A percentile compares a stretch with the other conserved stretches of the same genome.
Conservation (phyloP, 495 filamentous ascomycete species). For the Bacidia gigantensis region DNA sequence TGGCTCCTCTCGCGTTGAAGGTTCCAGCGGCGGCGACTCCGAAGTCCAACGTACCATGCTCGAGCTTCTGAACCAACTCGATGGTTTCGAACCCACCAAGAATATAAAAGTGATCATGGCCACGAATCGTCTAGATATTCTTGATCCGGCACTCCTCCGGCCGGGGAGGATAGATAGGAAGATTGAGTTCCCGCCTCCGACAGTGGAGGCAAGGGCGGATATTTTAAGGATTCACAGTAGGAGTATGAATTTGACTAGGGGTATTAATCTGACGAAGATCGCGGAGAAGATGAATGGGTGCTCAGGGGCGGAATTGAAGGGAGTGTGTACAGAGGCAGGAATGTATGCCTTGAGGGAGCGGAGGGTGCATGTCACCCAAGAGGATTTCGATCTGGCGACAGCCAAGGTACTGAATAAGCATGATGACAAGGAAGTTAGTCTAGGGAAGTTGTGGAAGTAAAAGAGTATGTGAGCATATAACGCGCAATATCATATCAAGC, state of each 20-base stretch:
- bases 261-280: conserved; percentile 96
- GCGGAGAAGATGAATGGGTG: conserved; percentile 99
- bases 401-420: conserved; percentile 99
- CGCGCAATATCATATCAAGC: too few species aligned
- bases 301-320: conserved; percentile 92
- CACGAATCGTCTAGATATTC: conserved; percentile 92
- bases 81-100: conserved; percentile 99
- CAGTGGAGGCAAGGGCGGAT: conserved; percentile 91
- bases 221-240: conserved; percentile 94
- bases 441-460: conserved; percentile 91
- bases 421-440: conserved; percentile 88
- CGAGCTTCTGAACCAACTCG: conserved; percentile 93
- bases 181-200: conserved; percentile 98
- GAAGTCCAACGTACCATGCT: conserved; percentile 99
- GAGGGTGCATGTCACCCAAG: conserved; percentile 94
- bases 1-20: conserved; percentile 91
- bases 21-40: conserved; percentile 88
- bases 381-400: conserved; percentile 97
- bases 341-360: conserved; percentile 96
- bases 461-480: too few species aligned
- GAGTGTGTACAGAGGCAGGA: conserved; percentile 90
- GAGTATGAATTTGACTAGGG: conserved; percentile 95
- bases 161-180: conserved; percentile 97
- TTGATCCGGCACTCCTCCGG: conserved; percentile 85
- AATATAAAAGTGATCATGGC: conserved; percentile 99